Conservation (phyloP, 768 basidiomycete genomes). For the Suillus brevipes region DNA sequence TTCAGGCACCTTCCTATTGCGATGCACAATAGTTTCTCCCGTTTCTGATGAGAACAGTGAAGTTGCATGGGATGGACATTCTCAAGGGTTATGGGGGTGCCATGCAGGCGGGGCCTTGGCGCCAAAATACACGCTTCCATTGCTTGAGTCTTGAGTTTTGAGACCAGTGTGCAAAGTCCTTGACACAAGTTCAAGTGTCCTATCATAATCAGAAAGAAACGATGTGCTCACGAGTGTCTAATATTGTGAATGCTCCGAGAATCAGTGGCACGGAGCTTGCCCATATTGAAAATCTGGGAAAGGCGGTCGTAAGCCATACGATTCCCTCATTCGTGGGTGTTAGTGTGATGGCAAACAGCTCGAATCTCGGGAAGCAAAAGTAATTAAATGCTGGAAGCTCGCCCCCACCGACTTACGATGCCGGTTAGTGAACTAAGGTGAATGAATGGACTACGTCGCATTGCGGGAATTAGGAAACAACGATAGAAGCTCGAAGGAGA, state of each 20-base stretch:
- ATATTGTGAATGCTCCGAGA: neutral
- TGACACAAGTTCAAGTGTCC: neutral
- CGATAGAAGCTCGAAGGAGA: neutral
- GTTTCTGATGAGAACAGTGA: neutral
- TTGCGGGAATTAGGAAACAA: neutral
- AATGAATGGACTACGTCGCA: neutral
- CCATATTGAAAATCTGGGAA: constrained; percentile 10
- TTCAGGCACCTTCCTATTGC: neutral
- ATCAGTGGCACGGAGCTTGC: neutral
- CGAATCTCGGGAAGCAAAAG: neutral
- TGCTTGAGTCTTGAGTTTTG: neutral
- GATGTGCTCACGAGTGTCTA: neutral
- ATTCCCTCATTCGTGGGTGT: constrained; percentile 11
- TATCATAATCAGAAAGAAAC: neutral
- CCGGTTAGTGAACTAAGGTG: no score
- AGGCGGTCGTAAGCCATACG: neutral
- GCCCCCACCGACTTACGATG: no score
- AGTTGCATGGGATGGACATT: neutral
- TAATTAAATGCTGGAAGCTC: neutral
- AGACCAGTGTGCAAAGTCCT: neutral
- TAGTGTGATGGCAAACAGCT: constrained; percentile 1
- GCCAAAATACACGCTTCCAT: neutral
- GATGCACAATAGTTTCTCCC: neutral
- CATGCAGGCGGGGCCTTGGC: neutral
- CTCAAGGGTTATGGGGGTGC: neutral